Evolutionary conservation across 148 eudicot genomes (phyloP), one percentile per base, ranked within the genome.

Genomic region (Diospyros kaki): DNA sequence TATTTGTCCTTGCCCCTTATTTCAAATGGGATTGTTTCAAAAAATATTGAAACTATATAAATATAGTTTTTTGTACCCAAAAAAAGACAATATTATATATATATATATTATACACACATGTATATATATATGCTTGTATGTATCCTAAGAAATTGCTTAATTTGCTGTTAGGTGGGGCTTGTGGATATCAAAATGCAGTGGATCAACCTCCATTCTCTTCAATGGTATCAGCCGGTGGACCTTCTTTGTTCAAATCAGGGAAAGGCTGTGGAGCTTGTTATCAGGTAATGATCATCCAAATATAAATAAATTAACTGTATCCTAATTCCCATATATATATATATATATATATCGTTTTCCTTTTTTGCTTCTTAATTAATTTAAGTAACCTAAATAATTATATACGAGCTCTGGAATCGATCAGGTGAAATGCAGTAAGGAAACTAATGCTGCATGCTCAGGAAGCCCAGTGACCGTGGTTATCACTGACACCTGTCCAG

Each of bases 231-330:
- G 91, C 95, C 0, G 93, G 80, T 39, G 93, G 94, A 44, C 81
- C 91, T 52, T 83, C 91, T 50, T 60, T 94, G 10, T 94, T 73
- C 74, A 69, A 81, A 14, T 72, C 75, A 13, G 95, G 91, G 50
- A 63, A 77, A 58, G 91, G 84, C 3, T 94, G 98, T 65, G 98
- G 98, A 38, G 86, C 89, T 80, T 94, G 98, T 81, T 94, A 90
- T 68, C 70, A 91, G 91, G 98, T 91, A 56, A 46, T 66, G 1
- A 12, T 4, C 9, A 18, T 10, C 8, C 39, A 54, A 4, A 48
- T 48, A 48, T 55, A 8, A 55, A 28, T 28, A 28, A 28, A 28
- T 28, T 28, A 28, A 28, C 28, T 28, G 28, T 28, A 28, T 28
- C 28, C 28, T 28, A 28, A 28, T 28, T 28, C 28, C 28, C 58